Percentiles rank a stretch among this genome's conserved stretches.
Evolutionary conservation across 2,329 filamentous ascomycete species (phyloP).

Genomic region (Sporothrix luriei): DNA sequence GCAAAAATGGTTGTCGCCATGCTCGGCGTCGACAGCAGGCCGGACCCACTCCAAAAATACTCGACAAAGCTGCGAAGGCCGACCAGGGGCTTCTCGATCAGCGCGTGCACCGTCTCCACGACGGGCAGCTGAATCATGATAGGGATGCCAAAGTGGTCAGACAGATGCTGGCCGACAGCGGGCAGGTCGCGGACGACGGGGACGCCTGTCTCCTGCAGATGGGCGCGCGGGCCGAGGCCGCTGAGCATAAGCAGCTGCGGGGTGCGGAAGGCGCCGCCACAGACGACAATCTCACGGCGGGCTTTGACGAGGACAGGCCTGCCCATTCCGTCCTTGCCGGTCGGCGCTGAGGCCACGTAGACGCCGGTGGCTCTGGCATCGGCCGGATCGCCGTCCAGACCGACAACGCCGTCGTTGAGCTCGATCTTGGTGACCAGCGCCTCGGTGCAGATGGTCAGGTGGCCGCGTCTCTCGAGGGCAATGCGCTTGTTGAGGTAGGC

Average conservation of each 20-base stretch:
- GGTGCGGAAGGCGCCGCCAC: constrained; percentile 40
- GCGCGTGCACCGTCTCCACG: constrained; percentile 37
- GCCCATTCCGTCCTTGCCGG: neutral
- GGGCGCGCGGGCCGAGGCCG: constrained; percentile 40
- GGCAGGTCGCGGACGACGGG: constrained; percentile 38
- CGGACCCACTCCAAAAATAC: constrained; percentile 40
- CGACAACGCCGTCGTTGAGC: constrained; percentile 33
- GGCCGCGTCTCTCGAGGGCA: constrained; percentile 35
- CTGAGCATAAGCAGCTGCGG: constrained; percentile 44
- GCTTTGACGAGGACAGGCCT: constrained; percentile 37
- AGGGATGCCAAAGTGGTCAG: constrained; percentile 41
- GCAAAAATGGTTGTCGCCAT: constrained; percentile 38
- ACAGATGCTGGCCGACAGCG: constrained; percentile 39
- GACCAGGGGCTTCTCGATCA: constrained; percentile 35
- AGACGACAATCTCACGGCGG: constrained; percentile 42
- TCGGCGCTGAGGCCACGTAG: constrained; percentile 33
- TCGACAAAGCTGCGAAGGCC: constrained; percentile 41
- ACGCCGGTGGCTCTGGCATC: constrained; percentile 38
- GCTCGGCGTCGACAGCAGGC: constrained; percentile 37
- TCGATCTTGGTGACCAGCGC: constrained; percentile 40
- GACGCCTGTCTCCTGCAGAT: constrained; percentile 37
- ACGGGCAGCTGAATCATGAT: constrained; percentile 40
- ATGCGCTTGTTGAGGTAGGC: constrained; percentile 40
- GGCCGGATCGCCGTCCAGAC: neutral
- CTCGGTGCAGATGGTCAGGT: constrained; percentile 42